Evolutionary conservation across 371 early-diverging fungal genomes (phyloP).

Genomic region (Blastocladiella emersonii): DNA sequence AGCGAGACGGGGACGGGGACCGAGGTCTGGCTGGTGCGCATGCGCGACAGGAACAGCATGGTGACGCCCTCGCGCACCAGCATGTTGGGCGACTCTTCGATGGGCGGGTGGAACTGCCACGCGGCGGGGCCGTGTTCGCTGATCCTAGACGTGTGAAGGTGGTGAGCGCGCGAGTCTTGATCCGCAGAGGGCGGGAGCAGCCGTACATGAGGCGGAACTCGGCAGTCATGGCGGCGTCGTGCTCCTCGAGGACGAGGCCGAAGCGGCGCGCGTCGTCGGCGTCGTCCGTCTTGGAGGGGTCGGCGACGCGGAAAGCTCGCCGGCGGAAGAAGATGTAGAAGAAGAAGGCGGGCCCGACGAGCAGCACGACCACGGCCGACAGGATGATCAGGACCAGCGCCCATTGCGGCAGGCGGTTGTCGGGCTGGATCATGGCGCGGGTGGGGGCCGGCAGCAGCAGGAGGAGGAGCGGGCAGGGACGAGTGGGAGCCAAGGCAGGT

Average conservation of each 20-base stretch:
- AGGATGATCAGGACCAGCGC: not conserved
- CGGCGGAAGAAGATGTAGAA: not conserved
- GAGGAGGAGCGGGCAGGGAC: too few species aligned
- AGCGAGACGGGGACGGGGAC: not conserved
- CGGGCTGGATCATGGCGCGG: not conserved
- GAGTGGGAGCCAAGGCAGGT: too few species aligned
- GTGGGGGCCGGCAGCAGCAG: too few species aligned
- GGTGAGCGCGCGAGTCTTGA: not conserved
- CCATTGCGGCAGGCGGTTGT: not conserved
- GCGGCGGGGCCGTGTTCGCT: not conserved
- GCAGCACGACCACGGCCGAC: not conserved
- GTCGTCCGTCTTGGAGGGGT: not conserved
- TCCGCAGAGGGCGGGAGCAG: not conserved
- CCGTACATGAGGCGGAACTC: not conserved
- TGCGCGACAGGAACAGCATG: not conserved
- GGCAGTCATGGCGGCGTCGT: not conserved
- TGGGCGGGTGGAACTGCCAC: not conserved
- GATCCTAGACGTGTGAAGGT: not conserved
- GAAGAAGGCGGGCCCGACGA: not conserved
- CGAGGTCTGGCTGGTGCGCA: not conserved
- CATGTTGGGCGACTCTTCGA: not conserved
- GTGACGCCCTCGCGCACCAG: not conserved
- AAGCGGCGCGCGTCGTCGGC: not conserved
- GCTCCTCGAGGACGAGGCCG: not conserved
- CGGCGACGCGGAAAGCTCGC: not conserved